Base-by-base conservation (phyloP, 805 yeast genomes). In the Groenewaldozyma salmanticensis region DNA sequence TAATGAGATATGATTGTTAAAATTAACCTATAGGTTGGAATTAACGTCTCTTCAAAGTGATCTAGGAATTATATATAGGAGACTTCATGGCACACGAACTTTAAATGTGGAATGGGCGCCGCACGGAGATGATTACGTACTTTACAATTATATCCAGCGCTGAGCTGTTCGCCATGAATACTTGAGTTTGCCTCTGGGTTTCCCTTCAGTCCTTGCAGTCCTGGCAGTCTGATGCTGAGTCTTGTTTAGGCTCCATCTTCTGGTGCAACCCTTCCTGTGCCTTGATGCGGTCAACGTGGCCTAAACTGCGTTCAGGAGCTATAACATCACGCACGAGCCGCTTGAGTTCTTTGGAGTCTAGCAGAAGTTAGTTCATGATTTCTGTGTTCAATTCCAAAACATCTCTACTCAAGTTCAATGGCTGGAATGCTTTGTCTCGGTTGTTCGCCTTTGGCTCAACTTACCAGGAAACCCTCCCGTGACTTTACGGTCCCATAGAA, bases 261-360 rank as follows among this genome's bases (percentile, higher is more conserved):
- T 24, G 29, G 11, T 9, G 11, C 7, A 24, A 13, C 11, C 29
- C 29, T 24, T 24, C 29, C 7, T 24, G 7, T 24, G 29, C 21
- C 17, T 37, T 38, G 36, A 17, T 33, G 20, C 56, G 45, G 38
- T 82, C 92, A 9, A 79, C 68, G 59, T 82, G 94, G 5, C 86
- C 87, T 47, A 83, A 59, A 11, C 62, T 54, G 9, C 65, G 61
- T 0, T 60, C 65, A 0, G 86, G 87, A 37, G 65, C 71, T n/a
- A 81, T 59, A 4, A 61, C 52, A 47, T 78, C 74, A 46, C 92
- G 61, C 4, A 86, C 74, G 38, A 71, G 64, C 44, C 77, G 78
- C 59, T 87, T 86, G 48, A 87, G 61, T 13, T 75, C 71, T 55
- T 86, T 87, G 15, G 90, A 75, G 57, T 87, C 95, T 38, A 24